Evolutionary conservation across 1,284 basidiomycete species (phyloP), one percentile per base, ranked within the genome.

Genomic region (Phenoliferia sp.): DNA sequence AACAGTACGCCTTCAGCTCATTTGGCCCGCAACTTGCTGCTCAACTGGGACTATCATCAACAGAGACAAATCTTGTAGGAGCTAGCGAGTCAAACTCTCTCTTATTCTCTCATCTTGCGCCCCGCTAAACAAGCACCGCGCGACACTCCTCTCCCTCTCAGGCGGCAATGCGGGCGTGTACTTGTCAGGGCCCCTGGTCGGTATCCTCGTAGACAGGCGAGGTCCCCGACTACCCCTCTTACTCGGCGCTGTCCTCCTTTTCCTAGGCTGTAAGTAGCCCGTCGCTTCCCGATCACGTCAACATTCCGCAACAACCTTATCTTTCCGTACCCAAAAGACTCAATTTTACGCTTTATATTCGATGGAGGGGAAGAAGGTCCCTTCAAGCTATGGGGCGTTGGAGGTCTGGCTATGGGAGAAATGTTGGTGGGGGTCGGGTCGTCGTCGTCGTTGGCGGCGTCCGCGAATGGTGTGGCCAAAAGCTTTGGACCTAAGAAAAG

Each of bases 1-100:
- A 17, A 36, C 34, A 29, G 9, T 48, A 19, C 39, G 39, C 33
- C 33, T 59, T 34, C 62, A 67, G 66, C 1, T 57, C 67, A 3
- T 80, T 77, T 60, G 79, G 79, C 0, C 79, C 79, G 0, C 80
- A 80, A 69, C 73, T 80, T 10, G 78, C 77, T 33, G 74, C 76
- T 22, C 63, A 60, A 17, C 73, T 80, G 17, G 71, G 75, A 29
- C 73, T 80, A 7, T 73, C 77, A 0, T 77, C 74, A 1, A 80
- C 79, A 0, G 77, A 80, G 69, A 75, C 78, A 69, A 80, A 80
- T 63, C 66, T 78, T 1, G 75, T 80, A 17, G 80, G 79, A 19
- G 76, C 80, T 16, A 79, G 19, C 80, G 80, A 68, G 70, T 78
- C 7, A 79, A 79, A 59, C 78, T 68, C 22, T 67, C 65, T 48